These are phyloP conservation scores for Manihot esculenta DNA, from an alignment of 441 rosid genomes.

Conservation along the genomic window DNA sequence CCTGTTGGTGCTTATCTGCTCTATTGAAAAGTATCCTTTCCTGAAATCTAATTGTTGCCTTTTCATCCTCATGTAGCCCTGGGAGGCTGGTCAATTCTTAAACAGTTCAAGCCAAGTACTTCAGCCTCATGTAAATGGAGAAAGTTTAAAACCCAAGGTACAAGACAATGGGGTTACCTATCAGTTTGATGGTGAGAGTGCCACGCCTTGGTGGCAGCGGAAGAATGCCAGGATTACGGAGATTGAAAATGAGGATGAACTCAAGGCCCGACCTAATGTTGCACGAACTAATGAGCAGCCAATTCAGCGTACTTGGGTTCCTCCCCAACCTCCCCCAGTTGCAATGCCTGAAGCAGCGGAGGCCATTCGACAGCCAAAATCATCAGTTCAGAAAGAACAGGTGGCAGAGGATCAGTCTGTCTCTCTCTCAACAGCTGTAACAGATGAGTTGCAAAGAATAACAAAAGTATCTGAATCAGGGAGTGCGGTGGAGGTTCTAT, in stretches of 20 bases:
- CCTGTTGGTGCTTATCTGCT: background rate
- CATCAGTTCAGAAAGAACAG: constrained; percentile 52
- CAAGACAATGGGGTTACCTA: constrained; percentile 43
- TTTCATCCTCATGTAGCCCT: constrained; percentile 54
- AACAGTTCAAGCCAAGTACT: constrained; percentile 38
- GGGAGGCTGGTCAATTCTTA: constrained; percentile 62
- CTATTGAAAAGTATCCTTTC: background rate
- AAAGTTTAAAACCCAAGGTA: constrained; percentile 35
- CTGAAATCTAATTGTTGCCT: constrained; percentile 9
- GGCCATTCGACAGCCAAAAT: constrained; percentile 82
- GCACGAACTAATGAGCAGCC: constrained; percentile 46
- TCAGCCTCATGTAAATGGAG: constrained; percentile 37
- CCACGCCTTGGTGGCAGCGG: constrained; percentile 72
- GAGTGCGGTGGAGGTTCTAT: constrained; percentile 29
- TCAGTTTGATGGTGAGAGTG: constrained; percentile 41
- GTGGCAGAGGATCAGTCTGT: constrained; percentile 40
- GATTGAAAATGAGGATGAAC: constrained; percentile 52
- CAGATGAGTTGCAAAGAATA: constrained; percentile 65
- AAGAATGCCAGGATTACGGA: constrained; percentile 62
- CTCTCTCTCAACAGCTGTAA: constrained; percentile 32
- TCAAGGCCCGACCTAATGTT: constrained; percentile 34
- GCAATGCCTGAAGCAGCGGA: constrained; percentile 90
- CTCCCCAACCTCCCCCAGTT: constrained; percentile 92
- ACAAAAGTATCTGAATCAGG: constrained; percentile 72
- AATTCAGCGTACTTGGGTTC: constrained; percentile 72